phyloP scores from a whole-genome alignment of 257 asterid genomes.

The Craterostigma plantagineum region DNA sequence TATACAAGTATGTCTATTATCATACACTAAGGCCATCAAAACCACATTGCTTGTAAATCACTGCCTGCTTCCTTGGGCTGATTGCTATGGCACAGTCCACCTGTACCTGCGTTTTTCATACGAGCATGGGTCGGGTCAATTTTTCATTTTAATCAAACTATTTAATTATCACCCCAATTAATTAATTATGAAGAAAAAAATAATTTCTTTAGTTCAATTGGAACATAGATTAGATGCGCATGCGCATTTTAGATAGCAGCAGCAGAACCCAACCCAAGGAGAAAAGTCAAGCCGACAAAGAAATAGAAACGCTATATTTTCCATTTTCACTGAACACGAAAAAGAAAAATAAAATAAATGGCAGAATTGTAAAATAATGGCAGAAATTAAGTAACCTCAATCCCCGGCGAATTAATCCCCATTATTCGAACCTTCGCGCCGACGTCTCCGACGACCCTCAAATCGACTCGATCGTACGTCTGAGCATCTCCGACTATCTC shows the following conservation, averaged over 20 bases:
- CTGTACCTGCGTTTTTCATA: conserved; percentile 32
- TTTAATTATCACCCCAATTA: no score
- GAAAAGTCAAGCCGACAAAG: conserved; percentile 2
- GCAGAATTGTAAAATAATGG: no score
- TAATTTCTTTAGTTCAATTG: no score
- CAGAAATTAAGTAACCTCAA: conserved; percentile 42
- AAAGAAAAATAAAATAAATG: no score
- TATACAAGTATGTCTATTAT: no score
- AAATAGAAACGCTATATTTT: no score
- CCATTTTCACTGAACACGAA: no score
- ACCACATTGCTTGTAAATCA: conserved; percentile 67
- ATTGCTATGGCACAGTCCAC: conserved; percentile 75
- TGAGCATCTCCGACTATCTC: conserved; percentile 65
- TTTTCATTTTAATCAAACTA: neutral
- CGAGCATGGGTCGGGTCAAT: no score
- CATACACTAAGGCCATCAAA: conserved; percentile 86
- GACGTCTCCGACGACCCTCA: conserved; percentile 77
- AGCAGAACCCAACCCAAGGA: neutral
- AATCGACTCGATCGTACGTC: conserved; percentile 74
- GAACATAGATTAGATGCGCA: neutral
- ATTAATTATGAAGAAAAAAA: no score
- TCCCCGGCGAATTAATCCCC: conserved; percentile 84
- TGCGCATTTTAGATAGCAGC: no score
- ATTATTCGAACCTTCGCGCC: conserved; percentile 94
- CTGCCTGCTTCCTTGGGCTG: conserved; percentile 72